phyloP scores from a whole-genome alignment of 2,329 filamentous ascomycete genomes.

The Hypoxylon sp. region DNA sequence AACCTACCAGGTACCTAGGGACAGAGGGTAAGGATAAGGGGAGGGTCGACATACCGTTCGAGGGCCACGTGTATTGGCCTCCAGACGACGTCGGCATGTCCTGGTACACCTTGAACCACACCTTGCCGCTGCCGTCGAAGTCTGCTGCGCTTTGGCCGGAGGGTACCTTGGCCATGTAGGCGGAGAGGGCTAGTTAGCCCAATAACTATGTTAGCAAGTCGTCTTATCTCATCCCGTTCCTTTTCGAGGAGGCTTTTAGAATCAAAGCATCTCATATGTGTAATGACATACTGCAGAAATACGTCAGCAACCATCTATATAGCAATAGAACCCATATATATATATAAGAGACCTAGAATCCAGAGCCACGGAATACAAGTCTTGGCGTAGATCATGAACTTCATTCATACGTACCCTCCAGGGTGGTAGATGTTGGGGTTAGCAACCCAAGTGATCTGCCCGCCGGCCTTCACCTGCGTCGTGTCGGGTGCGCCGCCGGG shows the following conservation, averaged over 20 bases:
- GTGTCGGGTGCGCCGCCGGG: constrained; percentile 56
- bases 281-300: no score
- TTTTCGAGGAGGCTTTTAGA: not conserved
- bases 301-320: no score
- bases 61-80: constrained; percentile 58
- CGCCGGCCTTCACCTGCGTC: constrained; percentile 58
- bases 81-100: constrained; percentile 56
- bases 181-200: constrained; percentile 53
- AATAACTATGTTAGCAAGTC: constrained; percentile 16
- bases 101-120: constrained; percentile 63
- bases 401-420: constrained; percentile 35
- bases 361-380: not conserved
- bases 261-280: not conserved
- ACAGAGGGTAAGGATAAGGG: not conserved
- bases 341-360: not conserved
- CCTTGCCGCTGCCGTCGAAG: constrained; percentile 58
- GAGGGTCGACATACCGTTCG: constrained; percentile 51
- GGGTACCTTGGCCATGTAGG: constrained; percentile 60
- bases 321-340: not conserved
- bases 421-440: constrained; percentile 58
- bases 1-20: not conserved
- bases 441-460: constrained; percentile 59
- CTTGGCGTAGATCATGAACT: constrained; percentile 1
- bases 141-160: constrained; percentile 55
- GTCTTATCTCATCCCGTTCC: not conserved